phyloP scores from a whole-genome alignment of 202 grass and related monocot species.

The Setaria italica region DNA sequence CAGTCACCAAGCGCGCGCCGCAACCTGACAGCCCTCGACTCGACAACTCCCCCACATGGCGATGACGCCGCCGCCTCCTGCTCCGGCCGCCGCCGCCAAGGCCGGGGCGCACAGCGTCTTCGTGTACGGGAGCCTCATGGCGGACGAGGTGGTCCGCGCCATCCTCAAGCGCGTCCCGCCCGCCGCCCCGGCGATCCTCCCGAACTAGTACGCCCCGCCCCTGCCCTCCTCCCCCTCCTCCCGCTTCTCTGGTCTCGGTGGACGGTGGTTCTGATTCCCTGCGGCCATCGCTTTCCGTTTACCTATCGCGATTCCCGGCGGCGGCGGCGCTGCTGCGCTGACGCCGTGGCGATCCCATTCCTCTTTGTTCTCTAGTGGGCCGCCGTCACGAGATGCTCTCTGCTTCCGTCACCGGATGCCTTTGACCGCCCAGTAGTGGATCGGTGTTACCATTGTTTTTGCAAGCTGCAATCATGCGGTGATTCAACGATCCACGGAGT shows the following conservation, averaged over 20 bases:
- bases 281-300: neutral
- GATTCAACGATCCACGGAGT: neutral
- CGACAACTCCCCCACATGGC: conserved; percentile 41
- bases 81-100: neutral
- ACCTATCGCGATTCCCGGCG: neutral
- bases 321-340: neutral
- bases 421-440: neutral
- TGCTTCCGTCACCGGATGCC: neutral
- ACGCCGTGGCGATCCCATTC: too few species aligned
- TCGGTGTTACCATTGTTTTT: neutral
- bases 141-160: conserved; percentile 72
- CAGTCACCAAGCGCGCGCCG: neutral
- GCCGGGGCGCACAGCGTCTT: conserved; percentile 69
- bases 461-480: neutral
- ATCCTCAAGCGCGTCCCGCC: conserved; percentile 82
- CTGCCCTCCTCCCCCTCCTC: neutral
- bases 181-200: conserved; percentile 68
- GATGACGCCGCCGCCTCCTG: neutral
- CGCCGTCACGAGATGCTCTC: neutral
- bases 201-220: conserved; percentile 51
- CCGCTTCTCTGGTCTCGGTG: neutral
- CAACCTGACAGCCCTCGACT: neutral
- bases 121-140: conserved; percentile 91
- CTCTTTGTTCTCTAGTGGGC: neutral
- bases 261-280: neutral